Evolutionary conservation across 345 rosid species (phyloP).

Genomic region (Capsella bursapastoris): DNA sequence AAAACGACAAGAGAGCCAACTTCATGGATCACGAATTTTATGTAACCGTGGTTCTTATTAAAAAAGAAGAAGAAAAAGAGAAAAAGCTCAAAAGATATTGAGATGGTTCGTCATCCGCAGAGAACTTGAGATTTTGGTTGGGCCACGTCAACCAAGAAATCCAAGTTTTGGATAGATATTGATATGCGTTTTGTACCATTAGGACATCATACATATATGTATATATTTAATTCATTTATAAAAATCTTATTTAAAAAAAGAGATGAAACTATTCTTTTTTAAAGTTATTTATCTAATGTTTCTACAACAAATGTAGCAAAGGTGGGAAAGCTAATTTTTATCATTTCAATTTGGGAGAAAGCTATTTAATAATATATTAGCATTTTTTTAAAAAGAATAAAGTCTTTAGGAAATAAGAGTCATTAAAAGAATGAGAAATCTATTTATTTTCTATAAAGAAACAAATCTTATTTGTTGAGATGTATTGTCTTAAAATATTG

Average conservation of each 20-base stretch:
- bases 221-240: background rate
- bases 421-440: too few relatives aligned
- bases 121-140: constrained; percentile 47
- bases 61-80: background rate
- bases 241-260: background rate
- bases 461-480: too few relatives aligned
- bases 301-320: background rate
- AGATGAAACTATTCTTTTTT: background rate
- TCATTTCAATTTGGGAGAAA: background rate
- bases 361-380: background rate
- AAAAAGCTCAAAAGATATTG: constrained; percentile 15
- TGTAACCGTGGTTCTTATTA: constrained; percentile 34
- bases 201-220: too few relatives aligned
- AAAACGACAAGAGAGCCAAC: constrained; percentile 36
- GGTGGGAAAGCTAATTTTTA: background rate
- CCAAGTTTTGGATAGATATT: constrained; percentile 42
- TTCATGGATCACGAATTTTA: constrained; percentile 19
- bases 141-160: constrained; percentile 48
- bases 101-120: constrained; percentile 41
- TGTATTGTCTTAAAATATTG: too few relatives aligned
- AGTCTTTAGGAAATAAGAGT: too few relatives aligned
- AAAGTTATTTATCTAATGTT: too few relatives aligned
- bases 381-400: background rate
- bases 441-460: too few relatives aligned
- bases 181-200: background rate